Evolutionary conservation across 805 yeast genomes (phyloP).

Genomic region (Lachancea sp.): DNA sequence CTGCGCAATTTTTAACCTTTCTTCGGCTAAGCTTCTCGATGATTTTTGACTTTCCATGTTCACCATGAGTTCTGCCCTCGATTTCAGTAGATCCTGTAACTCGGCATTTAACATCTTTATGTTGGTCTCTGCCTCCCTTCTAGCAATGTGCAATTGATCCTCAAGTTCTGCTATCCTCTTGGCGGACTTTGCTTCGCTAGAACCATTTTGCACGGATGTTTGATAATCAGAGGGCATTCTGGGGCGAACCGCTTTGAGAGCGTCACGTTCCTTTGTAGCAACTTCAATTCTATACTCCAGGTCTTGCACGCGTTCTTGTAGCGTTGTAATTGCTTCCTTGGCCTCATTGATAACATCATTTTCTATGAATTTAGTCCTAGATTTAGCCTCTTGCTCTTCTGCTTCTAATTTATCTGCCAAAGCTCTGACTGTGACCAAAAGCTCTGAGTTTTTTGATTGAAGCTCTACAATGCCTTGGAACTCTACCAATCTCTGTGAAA

Average conservation of each 20-base stretch:
- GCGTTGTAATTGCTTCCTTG: conserved; percentile 55
- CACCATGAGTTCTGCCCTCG: conserved; percentile 43
- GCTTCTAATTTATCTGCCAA: conserved; percentile 66
- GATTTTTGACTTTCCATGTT: conserved; percentile 51
- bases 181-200: background rate
- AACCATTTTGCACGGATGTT: background rate
- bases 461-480: conserved; percentile 64
- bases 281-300: conserved; percentile 48
- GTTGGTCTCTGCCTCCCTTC: conserved; percentile 37
- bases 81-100: conserved; percentile 35
- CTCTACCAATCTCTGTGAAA: conserved; percentile 65
- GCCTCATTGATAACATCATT: conserved; percentile 54
- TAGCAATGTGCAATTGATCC: conserved; percentile 16
- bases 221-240: background rate
- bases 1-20: conserved; percentile 40
- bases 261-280: conserved; percentile 62
- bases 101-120: conserved; percentile 45
- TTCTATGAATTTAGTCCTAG: conserved; percentile 27
- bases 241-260: conserved; percentile 37
- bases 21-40: conserved; percentile 46
- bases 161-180: conserved; percentile 28
- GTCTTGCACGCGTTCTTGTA: conserved; percentile 52
- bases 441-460: conserved; percentile 66
- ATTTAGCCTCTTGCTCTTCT: conserved; percentile 42
- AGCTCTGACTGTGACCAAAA: conserved; percentile 60